These are phyloP conservation scores for Poterioochromonas sp. DNA, from an alignment of 352 stramenopile species.

Conservation along the genomic window DNA sequence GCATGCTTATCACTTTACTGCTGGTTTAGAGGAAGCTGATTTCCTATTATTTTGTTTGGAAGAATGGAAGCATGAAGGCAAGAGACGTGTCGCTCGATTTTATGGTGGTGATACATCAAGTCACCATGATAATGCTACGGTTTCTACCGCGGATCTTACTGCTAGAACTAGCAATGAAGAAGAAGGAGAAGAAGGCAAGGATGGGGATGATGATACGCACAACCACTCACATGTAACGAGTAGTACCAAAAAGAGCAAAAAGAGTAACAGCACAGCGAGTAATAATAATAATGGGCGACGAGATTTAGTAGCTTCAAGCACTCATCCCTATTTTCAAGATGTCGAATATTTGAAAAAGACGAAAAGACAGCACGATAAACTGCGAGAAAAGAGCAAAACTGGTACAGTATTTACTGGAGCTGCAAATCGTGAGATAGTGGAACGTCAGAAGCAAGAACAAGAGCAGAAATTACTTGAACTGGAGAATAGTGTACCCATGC, in stretches of 20 bases:
- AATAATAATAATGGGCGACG: not conserved
- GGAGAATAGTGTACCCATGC: too few relatives aligned
- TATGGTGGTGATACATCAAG: too few relatives aligned
- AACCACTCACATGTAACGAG: not conserved
- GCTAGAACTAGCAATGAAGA: not conserved
- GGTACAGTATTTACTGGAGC: not conserved
- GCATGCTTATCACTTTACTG: conserved; percentile 6
- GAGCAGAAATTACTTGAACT: not conserved
- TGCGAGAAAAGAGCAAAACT: not conserved
- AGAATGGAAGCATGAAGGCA: conserved; percentile 22
- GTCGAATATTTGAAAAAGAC: not conserved
- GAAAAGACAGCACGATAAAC: not conserved
- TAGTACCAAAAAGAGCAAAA: not conserved
- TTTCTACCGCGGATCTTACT: not conserved
- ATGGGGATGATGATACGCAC: not conserved
- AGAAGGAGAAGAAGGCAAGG: not conserved
- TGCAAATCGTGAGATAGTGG: not conserved
- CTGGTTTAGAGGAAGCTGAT: conserved; percentile 26
- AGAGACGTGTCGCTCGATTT: too few relatives aligned
- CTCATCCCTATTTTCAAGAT: conserved; percentile 8
- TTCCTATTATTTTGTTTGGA: conserved; percentile 28
- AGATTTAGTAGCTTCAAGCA: not conserved
- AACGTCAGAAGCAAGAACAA: not conserved
- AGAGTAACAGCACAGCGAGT: not conserved
- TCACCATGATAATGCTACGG: too few relatives aligned